Evolutionary conservation across 1,139 yeast species (phyloP), one percentile per base, ranked within the genome.

Genomic region (Sporopachydermia cereana): DNA sequence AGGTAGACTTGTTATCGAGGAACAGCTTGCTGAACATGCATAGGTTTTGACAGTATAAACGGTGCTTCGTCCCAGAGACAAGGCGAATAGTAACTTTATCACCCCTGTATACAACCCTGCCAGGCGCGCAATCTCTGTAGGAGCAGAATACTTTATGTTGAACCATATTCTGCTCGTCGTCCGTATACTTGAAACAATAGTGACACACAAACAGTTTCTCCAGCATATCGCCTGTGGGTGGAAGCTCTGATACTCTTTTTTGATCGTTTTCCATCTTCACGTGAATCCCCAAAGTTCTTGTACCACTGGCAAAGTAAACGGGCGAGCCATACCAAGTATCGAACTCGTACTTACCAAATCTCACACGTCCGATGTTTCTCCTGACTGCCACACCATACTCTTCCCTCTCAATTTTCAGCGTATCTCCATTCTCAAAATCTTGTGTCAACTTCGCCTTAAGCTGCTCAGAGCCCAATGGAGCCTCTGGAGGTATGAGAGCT

Each of bases 1-100:
- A 86, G 27, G 89, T 82, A 0, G 95, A 84, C 60, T 91, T 91
- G 60, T 85, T 88, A 52, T 88, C 96, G n/a, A 91, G 71, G 55
- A 85, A 91, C 39, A 91, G 70, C 60, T 88, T 86, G 1, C 95
- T 93, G 62, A 89, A 83, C 3, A 91, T 66, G 47, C 93, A 80
- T 51, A 91, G 62, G 53, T 85, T 80, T 57, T 89, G 97, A 51
- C 95, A 78, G 52, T 80, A 86, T 24, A 86, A 60, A 46, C 71
- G 70, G 51, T 79, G 73, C 44, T 73, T 67, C 22, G 68, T 66
- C 1, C 95, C 96, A 53, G 76, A 72, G 0, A 88, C 74, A 49
- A 74, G 74, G 46, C 85, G 66, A 39, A 89, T 83, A 1, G 76
- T 67, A 45, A 70, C 67, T 14, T 68, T 61, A 2, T 70, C 74